Conservation (phyloP, 345 rosid species). For the Populus nigra region DNA sequence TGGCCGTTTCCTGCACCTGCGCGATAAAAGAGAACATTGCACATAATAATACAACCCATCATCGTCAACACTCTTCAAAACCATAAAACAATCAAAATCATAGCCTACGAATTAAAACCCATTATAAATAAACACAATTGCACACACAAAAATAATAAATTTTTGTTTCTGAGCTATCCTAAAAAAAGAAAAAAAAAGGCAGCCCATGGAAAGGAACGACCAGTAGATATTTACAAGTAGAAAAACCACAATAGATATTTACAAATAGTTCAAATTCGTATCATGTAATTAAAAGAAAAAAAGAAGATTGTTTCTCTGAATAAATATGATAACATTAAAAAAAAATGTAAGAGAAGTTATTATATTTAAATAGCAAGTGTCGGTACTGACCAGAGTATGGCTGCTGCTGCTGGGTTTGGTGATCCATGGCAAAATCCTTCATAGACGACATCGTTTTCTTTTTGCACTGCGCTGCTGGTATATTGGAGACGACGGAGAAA, state of each 20-base stretch:
- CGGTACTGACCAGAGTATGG: background rate
- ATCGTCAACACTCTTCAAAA: background rate
- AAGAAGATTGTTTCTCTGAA: background rate
- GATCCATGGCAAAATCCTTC: background rate
- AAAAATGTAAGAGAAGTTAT: background rate
- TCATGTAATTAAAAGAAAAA: background rate
- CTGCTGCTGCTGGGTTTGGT: background rate
- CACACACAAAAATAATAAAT: background rate
- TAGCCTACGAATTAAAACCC: background rate
- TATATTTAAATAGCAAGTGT: background rate
- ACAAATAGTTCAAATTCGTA: too few species aligned
- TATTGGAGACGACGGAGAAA: background rate
- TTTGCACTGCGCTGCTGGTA: background rate
- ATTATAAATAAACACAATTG: background rate
- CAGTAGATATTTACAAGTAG: background rate
- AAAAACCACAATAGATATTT: background rate
- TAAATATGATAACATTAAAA: background rate
- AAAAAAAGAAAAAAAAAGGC: background rate
- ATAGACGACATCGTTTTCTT: conserved; percentile 10
- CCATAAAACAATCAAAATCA: background rate
- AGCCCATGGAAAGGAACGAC: background rate
- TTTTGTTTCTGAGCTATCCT: background rate
- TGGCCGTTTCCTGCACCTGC: conserved; percentile 10
- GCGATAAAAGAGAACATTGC: background rate
- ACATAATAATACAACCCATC: background rate